Conservation (phyloP, 768 basidiomycete species). For the Kwoniella shandongensis region DNA sequence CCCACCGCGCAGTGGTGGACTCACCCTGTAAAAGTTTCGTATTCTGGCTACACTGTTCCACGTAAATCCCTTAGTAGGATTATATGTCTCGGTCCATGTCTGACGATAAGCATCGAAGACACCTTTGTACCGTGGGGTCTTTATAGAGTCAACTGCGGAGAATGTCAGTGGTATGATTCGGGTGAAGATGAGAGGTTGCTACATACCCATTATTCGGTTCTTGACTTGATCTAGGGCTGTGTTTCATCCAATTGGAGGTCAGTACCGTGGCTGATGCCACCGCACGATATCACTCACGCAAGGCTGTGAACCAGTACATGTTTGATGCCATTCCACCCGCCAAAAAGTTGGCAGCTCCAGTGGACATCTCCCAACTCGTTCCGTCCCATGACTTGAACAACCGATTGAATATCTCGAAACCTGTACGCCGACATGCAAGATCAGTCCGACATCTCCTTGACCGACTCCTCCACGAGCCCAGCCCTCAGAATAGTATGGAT, state of each 20-base stretch:
- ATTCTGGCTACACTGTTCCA: constrained; percentile 44
- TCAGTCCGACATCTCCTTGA: no score
- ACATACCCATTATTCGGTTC: constrained; percentile 61
- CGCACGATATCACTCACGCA: constrained; percentile 35
- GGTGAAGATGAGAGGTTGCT: background rate
- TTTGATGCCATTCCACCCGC: constrained; percentile 54
- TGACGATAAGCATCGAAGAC: constrained; percentile 60
- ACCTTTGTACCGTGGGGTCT: constrained; percentile 55
- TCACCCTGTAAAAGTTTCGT: constrained; percentile 50
- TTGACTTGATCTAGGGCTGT: constrained; percentile 75
- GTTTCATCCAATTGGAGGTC: no score
- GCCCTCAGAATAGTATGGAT: no score
- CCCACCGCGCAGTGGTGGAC: constrained; percentile 11
- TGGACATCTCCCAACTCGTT: constrained; percentile 62
- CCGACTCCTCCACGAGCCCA: no score
- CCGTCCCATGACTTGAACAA: constrained; percentile 61
- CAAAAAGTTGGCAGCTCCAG: constrained; percentile 50
- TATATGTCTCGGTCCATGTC: constrained; percentile 61
- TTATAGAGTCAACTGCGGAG: constrained; percentile 43
- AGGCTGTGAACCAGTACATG: constrained; percentile 47
- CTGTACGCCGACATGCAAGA: constrained; percentile 22
- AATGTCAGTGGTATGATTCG: background rate
- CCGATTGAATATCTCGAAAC: constrained; percentile 63
- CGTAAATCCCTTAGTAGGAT: constrained; percentile 33
- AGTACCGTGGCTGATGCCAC: no score